Conservation (phyloP, 495 filamentous ascomycete species). For the Lepraria neglecta region DNA sequence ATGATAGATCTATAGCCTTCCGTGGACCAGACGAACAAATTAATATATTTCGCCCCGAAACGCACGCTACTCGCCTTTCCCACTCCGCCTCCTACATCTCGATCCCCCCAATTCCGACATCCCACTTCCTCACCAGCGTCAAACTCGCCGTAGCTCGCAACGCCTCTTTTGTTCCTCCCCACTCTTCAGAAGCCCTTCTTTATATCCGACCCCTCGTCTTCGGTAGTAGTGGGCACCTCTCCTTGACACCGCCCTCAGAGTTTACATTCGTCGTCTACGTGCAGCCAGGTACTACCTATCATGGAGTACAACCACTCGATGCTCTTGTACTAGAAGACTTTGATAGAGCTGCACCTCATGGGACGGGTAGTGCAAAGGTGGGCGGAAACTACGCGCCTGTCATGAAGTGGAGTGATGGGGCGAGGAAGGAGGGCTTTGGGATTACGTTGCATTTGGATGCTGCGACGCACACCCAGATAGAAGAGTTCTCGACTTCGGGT, state of each 20-base stretch:
- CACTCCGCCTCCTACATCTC: too few species aligned
- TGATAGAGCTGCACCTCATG: slow-evolving; percentile 50
- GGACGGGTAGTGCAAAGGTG: slow-evolving; percentile 50
- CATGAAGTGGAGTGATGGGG: slow-evolving; percentile 37
- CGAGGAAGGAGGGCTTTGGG: slow-evolving; percentile 38
- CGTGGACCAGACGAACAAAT: slow-evolving; percentile 35
- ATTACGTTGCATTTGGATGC: slow-evolving; percentile 47
- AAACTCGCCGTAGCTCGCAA: slow-evolving; percentile 38
- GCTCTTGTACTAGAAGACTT: slow-evolving; percentile 51
- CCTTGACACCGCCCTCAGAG: slow-evolving; percentile 32
- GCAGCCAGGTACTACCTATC: slow-evolving; percentile 35
- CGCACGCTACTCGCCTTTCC: slow-evolving; percentile 35
- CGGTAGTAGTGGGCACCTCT: slow-evolving; percentile 34
- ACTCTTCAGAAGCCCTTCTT: slow-evolving; percentile 35
- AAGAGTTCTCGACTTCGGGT: slow-evolving; percentile 44
- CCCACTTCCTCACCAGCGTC: slow-evolving; percentile 36
- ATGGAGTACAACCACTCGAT: slow-evolving; percentile 34
- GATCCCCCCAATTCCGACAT: slow-evolving; percentile 36
- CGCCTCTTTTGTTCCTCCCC: slow-evolving; percentile 41
- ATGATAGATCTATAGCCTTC: slow-evolving; percentile 30
- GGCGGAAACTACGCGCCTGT: slow-evolving; percentile 59
- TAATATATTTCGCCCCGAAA: slow-evolving; percentile 37
- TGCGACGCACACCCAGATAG: slow-evolving; percentile 37
- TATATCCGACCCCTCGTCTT: slow-evolving; percentile 44
- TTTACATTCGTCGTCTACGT: slow-evolving; percentile 42